These are phyloP conservation scores for Bondarzewia mesenterica DNA, from an alignment of 1,284 basidiomycete genomes.

Conservation along the genomic window DNA sequence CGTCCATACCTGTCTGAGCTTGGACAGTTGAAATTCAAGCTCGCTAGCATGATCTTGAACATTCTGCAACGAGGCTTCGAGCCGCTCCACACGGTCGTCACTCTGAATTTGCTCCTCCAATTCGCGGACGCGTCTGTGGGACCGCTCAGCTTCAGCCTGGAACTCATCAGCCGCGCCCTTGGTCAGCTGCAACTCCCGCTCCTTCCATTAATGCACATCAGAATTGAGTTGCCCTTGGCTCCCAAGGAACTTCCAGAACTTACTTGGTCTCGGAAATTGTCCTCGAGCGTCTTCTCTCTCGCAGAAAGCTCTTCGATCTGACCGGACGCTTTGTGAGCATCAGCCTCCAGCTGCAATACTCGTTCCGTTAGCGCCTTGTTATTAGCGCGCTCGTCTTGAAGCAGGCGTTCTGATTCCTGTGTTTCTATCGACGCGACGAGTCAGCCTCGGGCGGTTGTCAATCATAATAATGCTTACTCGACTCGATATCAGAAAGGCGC, in stretches of 20 bases:
- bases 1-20: conserved; percentile 74
- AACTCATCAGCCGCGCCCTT: conserved; percentile 46
- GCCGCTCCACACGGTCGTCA: conserved; percentile 67
- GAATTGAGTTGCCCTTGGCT: not conserved
- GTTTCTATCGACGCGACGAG: conserved; percentile 30
- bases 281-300: conserved; percentile 47
- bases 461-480: conserved; percentile 19
- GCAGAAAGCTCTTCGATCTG: conserved; percentile 34
- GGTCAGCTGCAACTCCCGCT: conserved; percentile 60
- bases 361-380: conserved; percentile 32
- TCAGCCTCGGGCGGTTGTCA: not conserved
- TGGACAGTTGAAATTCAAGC: conserved; percentile 70
- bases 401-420: conserved; percentile 32
- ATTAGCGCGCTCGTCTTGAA: conserved; percentile 36
- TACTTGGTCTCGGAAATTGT: conserved; percentile 58
- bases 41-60: conserved; percentile 75
- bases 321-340: conserved; percentile 22
- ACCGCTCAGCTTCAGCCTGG: conserved; percentile 43
- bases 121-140: conserved; percentile 53
- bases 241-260: conserved; percentile 9
- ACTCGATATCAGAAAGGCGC: conserved; percentile 26
- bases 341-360: conserved; percentile 33
- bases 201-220: conserved; percentile 28
- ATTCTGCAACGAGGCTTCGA: conserved; percentile 65
- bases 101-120: conserved; percentile 73